phyloP scores from a whole-genome alignment of 768 basidiomycete genomes.

The Mycena galericulata region DNA sequence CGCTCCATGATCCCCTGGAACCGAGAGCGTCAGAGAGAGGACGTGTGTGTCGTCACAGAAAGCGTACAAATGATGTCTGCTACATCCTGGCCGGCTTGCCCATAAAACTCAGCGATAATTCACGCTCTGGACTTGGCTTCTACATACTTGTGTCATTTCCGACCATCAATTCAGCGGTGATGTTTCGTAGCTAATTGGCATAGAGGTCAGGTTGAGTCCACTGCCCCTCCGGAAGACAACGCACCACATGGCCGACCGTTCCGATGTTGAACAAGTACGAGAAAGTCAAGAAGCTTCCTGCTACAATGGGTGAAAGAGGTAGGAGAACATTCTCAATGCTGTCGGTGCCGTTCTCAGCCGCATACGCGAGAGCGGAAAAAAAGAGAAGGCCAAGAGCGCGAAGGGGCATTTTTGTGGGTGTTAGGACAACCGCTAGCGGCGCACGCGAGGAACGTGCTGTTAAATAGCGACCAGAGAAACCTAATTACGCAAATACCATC shows the following conservation, averaged over 20 bases:
- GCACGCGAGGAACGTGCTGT: not conserved
- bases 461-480: no score
- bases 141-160: not conserved
- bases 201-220: not conserved
- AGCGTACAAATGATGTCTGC: slow-evolving; percentile 9
- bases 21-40: not conserved
- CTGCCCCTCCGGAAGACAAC: not conserved
- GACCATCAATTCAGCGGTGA: slow-evolving; percentile 16
- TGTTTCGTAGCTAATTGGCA: not conserved
- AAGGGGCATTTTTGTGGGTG: not conserved
- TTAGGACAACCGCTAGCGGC: not conserved
- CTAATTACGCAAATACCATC: no score
- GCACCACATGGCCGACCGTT: not conserved
- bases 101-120: not conserved
- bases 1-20: not conserved
- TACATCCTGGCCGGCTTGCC: not conserved
- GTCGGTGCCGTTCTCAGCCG: not conserved
- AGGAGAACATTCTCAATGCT: not conserved
- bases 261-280: not conserved
- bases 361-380: not conserved
- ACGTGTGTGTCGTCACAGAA: no score
- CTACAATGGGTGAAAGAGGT: not conserved
- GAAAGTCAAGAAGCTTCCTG: not conserved
- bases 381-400: not conserved
- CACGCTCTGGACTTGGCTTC: not conserved